Evolutionary conservation across 495 filamentous ascomycete genomes (phyloP), one percentile per base, ranked within the genome.

Genomic region (Pyrenula massariospora): DNA sequence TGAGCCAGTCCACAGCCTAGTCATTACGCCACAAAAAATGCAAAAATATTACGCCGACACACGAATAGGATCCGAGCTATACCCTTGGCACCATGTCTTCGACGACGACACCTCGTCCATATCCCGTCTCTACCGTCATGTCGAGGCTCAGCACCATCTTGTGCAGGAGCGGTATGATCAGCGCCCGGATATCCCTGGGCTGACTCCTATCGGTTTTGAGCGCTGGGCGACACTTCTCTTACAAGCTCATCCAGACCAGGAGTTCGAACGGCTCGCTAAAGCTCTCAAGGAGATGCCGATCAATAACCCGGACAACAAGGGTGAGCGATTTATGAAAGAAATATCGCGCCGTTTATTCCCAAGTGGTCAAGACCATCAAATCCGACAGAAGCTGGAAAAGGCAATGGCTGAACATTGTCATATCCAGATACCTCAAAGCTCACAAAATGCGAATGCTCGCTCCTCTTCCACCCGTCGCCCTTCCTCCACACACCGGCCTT

Each of bases 11-110:
- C 82, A 84, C 25, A 88, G 79, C 48, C 74, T 93, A 48, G 88
- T 95, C n/a, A 80, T 96, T 25, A 83, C 85, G 0, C 87, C 89
- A 1, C 73, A 80, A 5, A 95, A 96, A 70, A 80, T 96, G 75
- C 77, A 82, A 12, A 76, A 80, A 53, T 91, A 92, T 58, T 96
- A 95, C 64, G 71, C 78, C 21, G 82, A 77, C 54, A 82, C 86
- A 56, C 66, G 73, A 52, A 63, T 92, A 2, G 60, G 79, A 0
- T 67, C 75, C 24, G 90, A 95, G 63, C 68, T 71, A 42, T 86
- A 84, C 66, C 79, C 84, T 50, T 89, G 85, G 84, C 68, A 78
- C 60, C 76, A 73, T 56, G 75, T 80, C 2, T 81, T 80, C 31
- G 74, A 78, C 56, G 78, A 79, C 58, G 70, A 65, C 54, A 78